Evolutionary conservation across 192 early-diverging fungal genomes (phyloP).

Genomic region (Entomortierella chlamydospora): DNA sequence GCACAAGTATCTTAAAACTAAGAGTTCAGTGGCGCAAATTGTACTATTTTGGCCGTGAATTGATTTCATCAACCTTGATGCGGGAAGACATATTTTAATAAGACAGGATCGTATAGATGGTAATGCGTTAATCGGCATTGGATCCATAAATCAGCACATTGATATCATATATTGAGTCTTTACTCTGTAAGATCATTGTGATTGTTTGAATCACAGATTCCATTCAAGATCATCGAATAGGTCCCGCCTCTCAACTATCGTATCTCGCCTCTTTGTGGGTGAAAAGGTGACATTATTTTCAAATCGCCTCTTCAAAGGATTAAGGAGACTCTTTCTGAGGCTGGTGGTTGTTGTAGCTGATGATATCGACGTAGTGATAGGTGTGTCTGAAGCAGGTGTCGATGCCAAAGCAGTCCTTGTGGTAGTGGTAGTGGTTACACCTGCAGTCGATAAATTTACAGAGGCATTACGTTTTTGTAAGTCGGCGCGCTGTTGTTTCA

Average conservation of each 20-base stretch:
- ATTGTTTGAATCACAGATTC: neutral
- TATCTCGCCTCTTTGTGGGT: neutral
- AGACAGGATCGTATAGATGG: too few species aligned
- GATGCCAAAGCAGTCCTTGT: neutral
- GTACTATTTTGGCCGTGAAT: too few species aligned
- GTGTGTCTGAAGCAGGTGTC: neutral
- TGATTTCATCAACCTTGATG: too few species aligned
- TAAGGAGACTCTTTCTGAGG: neutral
- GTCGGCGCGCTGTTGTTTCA: neutral
- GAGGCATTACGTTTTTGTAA: neutral
- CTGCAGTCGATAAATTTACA: neutral
- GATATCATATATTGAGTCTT: constrained; percentile 1
- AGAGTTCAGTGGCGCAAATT: too few species aligned
- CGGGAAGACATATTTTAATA: too few species aligned
- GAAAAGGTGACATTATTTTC: neutral
- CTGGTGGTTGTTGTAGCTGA: neutral
- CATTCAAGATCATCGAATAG: neutral
- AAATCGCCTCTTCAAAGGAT: neutral
- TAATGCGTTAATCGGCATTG: too few species aligned
- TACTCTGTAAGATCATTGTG: neutral
- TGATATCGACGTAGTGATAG: too few species aligned
- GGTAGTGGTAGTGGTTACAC: neutral
- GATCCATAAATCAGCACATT: neutral
- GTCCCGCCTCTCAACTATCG: too few species aligned
- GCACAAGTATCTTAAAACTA: too few species aligned